Conservation (phyloP, 2,329 filamentous ascomycete species). For the Monosporascus sp. region DNA sequence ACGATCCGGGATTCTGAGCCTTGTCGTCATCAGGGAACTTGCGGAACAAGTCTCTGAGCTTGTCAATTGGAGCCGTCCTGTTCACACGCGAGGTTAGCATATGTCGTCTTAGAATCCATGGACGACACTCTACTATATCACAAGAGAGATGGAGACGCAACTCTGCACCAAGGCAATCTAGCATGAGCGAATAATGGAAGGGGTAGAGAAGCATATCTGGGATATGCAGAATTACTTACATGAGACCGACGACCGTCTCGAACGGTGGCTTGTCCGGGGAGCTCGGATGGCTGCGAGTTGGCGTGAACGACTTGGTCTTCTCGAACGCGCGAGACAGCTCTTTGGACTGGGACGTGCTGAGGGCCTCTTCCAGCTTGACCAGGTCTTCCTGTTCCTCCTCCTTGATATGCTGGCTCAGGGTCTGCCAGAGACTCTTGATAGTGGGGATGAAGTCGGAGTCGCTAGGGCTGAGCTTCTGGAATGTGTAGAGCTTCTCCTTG, state of each 20-base stretch:
- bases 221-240: slow-evolving; percentile 17
- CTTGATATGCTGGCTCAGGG: slow-evolving; percentile 35
- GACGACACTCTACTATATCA: background rate
- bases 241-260: slow-evolving; percentile 40
- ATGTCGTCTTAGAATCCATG: background rate
- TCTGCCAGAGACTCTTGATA: slow-evolving; percentile 34
- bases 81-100: background rate
- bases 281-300: slow-evolving; percentile 37
- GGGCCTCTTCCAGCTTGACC: slow-evolving; percentile 32
- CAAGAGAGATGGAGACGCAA: too few species aligned
- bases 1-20: background rate
- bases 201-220: too few species aligned
- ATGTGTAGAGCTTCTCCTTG: slow-evolving; percentile 38
- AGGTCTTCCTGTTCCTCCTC: slow-evolving; percentile 39
- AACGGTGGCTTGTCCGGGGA: slow-evolving; percentile 42
- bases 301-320: slow-evolving; percentile 41
- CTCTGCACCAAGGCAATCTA: too few species aligned
- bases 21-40: slow-evolving; percentile 36
- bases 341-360: slow-evolving; percentile 26
- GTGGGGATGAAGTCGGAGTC: slow-evolving; percentile 35
- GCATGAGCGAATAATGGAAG: too few species aligned
- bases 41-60: slow-evolving; percentile 43
- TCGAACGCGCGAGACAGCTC: slow-evolving; percentile 32
- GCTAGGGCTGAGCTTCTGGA: slow-evolving; percentile 34
- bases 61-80: slow-evolving; percentile 44